phyloP scores from a whole-genome alignment of 805 yeast species.

The Clavispora asparagi region DNA sequence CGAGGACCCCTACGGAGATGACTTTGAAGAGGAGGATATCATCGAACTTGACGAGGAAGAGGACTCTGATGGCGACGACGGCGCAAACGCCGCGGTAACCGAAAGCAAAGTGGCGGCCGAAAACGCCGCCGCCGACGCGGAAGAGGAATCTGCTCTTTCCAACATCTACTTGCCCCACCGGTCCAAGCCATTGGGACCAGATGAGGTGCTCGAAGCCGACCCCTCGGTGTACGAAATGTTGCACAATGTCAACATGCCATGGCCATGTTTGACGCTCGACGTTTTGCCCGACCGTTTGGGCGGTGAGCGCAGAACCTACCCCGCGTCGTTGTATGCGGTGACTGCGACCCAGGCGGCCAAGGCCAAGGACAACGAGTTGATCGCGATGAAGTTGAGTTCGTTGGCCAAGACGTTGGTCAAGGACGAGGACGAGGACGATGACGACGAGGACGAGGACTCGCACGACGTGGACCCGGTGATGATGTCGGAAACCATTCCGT shows the following conservation, averaged over 20 bases:
- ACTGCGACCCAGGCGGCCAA: constrained; percentile 92
- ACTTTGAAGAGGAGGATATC: constrained; percentile 85
- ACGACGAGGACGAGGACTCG: constrained; percentile 66
- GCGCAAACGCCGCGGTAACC: constrained; percentile 30
- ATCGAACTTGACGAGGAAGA: constrained; percentile 63
- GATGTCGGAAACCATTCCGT: constrained; percentile 76
- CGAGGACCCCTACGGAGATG: constrained; percentile 88
- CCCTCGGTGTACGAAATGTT: constrained; percentile 95
- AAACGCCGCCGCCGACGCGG: constrained; percentile 12
- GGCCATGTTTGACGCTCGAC: constrained; percentile 96
- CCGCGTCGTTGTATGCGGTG: constrained; percentile 78
- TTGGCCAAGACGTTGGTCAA: constrained; percentile 82
- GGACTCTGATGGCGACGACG: constrained; percentile 37
- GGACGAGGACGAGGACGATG: constrained; percentile 71
- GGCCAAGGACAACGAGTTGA: constrained; percentile 82
- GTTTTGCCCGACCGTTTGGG: constrained; percentile 84
- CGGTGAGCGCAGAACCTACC: constrained; percentile 80
- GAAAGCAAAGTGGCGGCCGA: constrained; percentile 33
- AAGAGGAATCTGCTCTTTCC: constrained; percentile 26
- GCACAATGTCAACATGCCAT: constrained; percentile 87
- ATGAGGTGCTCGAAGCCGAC: constrained; percentile 94
- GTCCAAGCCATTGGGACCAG: constrained; percentile 88
- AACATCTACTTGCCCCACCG: constrained; percentile 81
- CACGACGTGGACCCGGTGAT: constrained; percentile 75
- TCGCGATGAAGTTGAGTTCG: constrained; percentile 77